phyloP scores from a whole-genome alignment of 2,329 filamentous ascomycete genomes.

The Rugonectria rugulosa region DNA sequence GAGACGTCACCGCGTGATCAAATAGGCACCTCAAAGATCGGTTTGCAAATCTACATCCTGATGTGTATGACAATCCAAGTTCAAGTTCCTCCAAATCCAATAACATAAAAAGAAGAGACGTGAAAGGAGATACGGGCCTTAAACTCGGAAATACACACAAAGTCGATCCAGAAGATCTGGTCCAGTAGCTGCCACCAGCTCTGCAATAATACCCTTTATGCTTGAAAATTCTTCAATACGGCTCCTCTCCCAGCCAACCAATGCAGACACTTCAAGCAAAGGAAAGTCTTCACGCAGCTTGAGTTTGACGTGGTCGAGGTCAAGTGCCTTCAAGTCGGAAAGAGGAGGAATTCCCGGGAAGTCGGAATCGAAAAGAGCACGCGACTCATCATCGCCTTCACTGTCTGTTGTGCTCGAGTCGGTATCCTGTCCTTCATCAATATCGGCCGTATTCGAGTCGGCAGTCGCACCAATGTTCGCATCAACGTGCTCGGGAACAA shows the following conservation, averaged over 20 bases:
- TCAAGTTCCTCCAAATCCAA: too few relatives aligned
- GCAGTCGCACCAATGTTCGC: neutral
- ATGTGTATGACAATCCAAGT: too few relatives aligned
- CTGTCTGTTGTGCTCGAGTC: conserved; percentile 8
- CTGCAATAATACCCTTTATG: conserved; percentile 70
- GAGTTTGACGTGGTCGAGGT: conserved; percentile 65
- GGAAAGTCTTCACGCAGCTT: conserved; percentile 42
- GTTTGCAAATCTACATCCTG: too few relatives aligned
- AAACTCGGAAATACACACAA: conserved; percentile 58
- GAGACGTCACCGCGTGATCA: too few relatives aligned
- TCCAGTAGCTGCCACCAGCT: conserved; percentile 72
- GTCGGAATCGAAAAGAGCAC: conserved; percentile 67
- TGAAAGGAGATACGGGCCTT: too few relatives aligned
- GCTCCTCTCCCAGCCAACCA: conserved; percentile 66
- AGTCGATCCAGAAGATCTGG: conserved; percentile 63
- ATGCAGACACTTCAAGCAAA: conserved; percentile 56
- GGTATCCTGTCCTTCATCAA: conserved; percentile 9
- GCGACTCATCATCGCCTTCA: conserved; percentile 31
- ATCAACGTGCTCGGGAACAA: neutral
- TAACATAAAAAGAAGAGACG: conserved; percentile 49
- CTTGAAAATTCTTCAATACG: conserved; percentile 56
- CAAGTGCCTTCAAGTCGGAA: conserved; percentile 59
- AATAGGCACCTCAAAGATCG: too few relatives aligned
- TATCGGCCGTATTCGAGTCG: conserved; percentile 6
- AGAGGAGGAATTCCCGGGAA: conserved; percentile 73